phyloP scores from a whole-genome alignment of 495 filamentous ascomycete genomes.

The Daldinia loculata region DNA sequence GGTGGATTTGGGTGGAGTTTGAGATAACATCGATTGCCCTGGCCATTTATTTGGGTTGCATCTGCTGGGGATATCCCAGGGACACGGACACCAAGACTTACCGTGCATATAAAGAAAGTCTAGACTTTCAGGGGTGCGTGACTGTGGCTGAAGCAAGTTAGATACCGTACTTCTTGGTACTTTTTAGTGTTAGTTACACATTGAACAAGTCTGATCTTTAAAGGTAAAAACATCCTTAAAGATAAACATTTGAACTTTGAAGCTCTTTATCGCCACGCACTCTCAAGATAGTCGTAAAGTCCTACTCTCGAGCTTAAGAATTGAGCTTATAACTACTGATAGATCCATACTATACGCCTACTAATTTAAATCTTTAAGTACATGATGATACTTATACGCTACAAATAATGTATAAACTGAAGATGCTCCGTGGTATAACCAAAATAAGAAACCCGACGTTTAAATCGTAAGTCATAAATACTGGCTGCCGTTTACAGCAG shows the following conservation, averaged over 20 bases:
- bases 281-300: not conserved
- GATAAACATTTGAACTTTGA: not conserved
- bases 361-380: not conserved
- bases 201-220: not conserved
- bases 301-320: not conserved
- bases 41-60: not conserved
- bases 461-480: not conserved
- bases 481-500: not conserved
- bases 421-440: not conserved
- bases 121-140: not conserved
- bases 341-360: not conserved
- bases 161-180: not conserved
- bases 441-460: not conserved
- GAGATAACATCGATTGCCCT: conserved; percentile 10
- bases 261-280: no score
- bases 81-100: not conserved
- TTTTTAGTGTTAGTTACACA: not conserved
- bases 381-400: not conserved
- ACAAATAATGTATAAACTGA: not conserved
- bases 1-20: conserved; percentile 28
- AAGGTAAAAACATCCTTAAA: not conserved
- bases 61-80: not conserved
- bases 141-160: not conserved
- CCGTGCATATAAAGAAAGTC: not conserved
- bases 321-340: not conserved